These are phyloP conservation scores for Penicillium sp. DNA, from an alignment of 2,329 filamentous ascomycete species.

Conservation along the genomic window DNA sequence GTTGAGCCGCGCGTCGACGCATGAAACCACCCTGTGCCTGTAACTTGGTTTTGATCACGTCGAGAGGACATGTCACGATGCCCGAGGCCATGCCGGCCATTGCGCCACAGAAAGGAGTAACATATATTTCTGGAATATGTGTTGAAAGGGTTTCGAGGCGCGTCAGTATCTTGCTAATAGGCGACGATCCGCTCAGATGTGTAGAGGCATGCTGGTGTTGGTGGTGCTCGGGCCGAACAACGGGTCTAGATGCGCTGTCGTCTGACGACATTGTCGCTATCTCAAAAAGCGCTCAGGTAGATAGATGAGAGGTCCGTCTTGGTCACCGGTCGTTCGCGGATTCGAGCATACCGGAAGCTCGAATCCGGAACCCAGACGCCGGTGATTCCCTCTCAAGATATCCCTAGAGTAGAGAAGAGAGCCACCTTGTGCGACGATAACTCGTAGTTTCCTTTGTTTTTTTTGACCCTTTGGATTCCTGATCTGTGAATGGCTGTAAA, in stretches of 20 bases:
- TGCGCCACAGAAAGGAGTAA: conserved; percentile 84
- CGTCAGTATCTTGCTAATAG: conserved; percentile 28
- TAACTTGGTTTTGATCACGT: conserved; percentile 98
- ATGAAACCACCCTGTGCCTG: conserved; percentile 88
- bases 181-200: conserved; percentile 17
- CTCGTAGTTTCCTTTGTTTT: not conserved
- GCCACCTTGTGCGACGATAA: conserved; percentile 1
- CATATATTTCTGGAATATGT: conserved; percentile 51
- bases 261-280: conserved; percentile 48
- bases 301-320: conserved; percentile 32
- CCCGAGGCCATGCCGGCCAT: conserved; percentile 89
- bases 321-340: conserved; percentile 40
- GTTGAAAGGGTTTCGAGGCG: conserved; percentile 42
- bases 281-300: conserved; percentile 31
- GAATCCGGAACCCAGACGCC: conserved; percentile 35
- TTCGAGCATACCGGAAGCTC: conserved; percentile 38
- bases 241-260: conserved; percentile 34
- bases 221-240: conserved; percentile 26
- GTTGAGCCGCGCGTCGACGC: conserved; percentile 36
- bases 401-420: conserved; percentile 6
- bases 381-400: conserved; percentile 11
- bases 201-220: conserved; percentile 7
- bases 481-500: not conserved
- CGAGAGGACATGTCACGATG: conserved; percentile 90
- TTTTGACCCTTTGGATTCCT: not conserved